These are phyloP conservation scores for Fistulinella staudtii DNA, from an alignment of 1,284 basidiomycete genomes.

Conservation along the genomic window DNA sequence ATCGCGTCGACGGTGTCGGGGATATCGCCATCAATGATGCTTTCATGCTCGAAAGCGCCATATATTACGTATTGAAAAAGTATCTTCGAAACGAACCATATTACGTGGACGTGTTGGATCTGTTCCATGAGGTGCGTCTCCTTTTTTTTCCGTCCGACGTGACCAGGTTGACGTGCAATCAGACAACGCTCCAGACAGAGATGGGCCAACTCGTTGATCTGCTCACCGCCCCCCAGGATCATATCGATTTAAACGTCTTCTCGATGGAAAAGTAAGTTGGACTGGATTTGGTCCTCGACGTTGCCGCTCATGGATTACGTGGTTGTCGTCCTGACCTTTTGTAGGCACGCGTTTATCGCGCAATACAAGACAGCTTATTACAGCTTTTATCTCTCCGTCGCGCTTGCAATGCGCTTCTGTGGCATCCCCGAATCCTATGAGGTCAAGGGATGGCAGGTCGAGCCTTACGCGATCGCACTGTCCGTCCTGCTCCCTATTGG, in stretches of 20 bases:
- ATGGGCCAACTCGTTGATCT: slow-evolving; percentile 95
- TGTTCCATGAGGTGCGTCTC: slow-evolving; percentile 68
- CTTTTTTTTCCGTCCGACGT: too few relatives aligned
- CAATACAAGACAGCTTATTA: slow-evolving; percentile 98
- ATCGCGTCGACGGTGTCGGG: slow-evolving; percentile 70
- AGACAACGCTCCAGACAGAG: slow-evolving; percentile 92
- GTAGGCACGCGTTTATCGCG: slow-evolving; percentile 88
- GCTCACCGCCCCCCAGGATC: slow-evolving; percentile 90
- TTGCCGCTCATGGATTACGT: too few relatives aligned
- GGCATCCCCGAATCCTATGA: slow-evolving; percentile 60
- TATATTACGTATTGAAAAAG: slow-evolving; percentile 87
- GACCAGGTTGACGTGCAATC: too few relatives aligned
- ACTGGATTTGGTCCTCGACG: too few relatives aligned
- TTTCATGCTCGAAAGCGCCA: slow-evolving; percentile 94
- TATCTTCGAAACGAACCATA: slow-evolving; percentile 83
- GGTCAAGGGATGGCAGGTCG: slow-evolving; percentile 33
- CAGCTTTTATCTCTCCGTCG: slow-evolving; percentile 98
- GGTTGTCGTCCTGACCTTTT: too few relatives aligned
- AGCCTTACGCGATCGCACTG: slow-evolving; percentile 77
- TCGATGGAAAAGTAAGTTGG: slow-evolving; percentile 69
- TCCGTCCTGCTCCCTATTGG: slow-evolving; percentile 90
- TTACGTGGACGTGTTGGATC: slow-evolving; percentile 87
- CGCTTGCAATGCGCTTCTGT: slow-evolving; percentile 84
- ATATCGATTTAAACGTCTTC: slow-evolving; percentile 86
- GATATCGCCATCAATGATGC: slow-evolving; percentile 96